Base-by-base conservation (phyloP, 169 alveolate genomes). In the Eimeria tenella region DNA sequence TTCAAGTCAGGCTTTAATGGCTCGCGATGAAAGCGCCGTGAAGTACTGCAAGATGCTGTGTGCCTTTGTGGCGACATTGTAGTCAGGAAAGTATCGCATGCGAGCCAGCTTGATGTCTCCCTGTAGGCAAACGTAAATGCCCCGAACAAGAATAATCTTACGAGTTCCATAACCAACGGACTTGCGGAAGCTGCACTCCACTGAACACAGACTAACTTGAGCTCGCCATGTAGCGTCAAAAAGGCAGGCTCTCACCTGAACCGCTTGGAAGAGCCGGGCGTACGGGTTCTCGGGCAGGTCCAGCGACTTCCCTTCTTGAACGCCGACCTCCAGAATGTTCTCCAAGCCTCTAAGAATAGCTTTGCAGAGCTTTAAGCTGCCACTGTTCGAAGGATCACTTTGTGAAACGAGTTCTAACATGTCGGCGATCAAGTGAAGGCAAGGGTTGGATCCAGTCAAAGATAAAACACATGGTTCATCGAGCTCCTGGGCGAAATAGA, bases 251-350 rank as follows among this genome's bases (percentile, higher is more conserved):
- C 96, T 91, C 7, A 96, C 97, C 90, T 94, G 97, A 25, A 96
- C 97, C 56, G 96, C 97, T 70, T 94, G 94, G 93, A 97, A 96
- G 95, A 97, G 96, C 74, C 94, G 92, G n/a, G 95, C 97, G 88
- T 97, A 97, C 11, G 98, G 98, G 90, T 97, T 97, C 65, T 97
- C 98, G 86, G 97, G 95, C 79, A 97, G 96, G 15, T 96, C 95
- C 83, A 96, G 93, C 70, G 93, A 94, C 77, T 96, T 94, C 52
- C 97, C 96, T 94, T 97, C 98, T 82, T 95, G 96, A 21, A 90
- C 97, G 77, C 98, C 98, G 63, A 95, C 96, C 90, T 93, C 96
- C 79, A 97, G 94, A 42, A 97, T 97, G 89, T 97, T 97, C 81
- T 97, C 98, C 87, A 97, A 90, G 53, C 98, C 98, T 86, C 97